Base-by-base conservation (phyloP, 140 eudicot species). In the Oenanthe javanica region DNA sequence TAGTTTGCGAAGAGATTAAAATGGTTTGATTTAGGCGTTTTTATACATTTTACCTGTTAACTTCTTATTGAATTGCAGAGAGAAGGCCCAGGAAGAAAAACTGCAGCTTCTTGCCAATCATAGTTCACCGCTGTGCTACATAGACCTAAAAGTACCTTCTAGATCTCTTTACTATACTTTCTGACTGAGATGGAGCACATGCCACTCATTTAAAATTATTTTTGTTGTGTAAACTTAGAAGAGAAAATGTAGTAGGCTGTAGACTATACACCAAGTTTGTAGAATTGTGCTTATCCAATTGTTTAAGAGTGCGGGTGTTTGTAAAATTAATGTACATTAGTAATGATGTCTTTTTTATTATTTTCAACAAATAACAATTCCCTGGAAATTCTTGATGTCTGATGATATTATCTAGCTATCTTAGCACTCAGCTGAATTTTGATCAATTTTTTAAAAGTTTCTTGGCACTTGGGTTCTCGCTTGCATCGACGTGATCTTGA, bases 71-170 rank as follows among this genome's bases (percentile, higher is more conserved):
- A 45, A 51, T 87, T 88, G 85, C 89, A 96, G 99, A 88, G 93
- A 93, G 81, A 81, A 91, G 87, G 76, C 66, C 82, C 87, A 83
- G 70, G 87, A 86, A 70, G 97, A 90, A 51, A 91, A 89, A 47
- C 66, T 82, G 54, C 98, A 89, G 83, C 75, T 86, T 57, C 81
- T 96, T 18, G 87, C 82, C 73, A 86, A 89, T 85, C 96, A 83
- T 72, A 86, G 82, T 78, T 95, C 99, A 23, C 95, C 93, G 45
- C 88, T 95, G 51, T 76, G 91, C 80, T 38, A 82, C 82, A 81
- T 92, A 49, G 92, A 92, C 86, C 81, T 93, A 70, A 90, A 85
- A 80, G 98, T 93, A 93, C 89, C 92, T 83, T 77, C 21, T 74
- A 46, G 13, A 46, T 43, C 36, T 45, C 19, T 74, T 43, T n/a